A percentile compares a stretch with the other conserved stretches of the same genome.
These are phyloP conservation scores for Vicia sativa DNA, from an alignment of 306 rosid species.

Conservation along the genomic window DNA sequence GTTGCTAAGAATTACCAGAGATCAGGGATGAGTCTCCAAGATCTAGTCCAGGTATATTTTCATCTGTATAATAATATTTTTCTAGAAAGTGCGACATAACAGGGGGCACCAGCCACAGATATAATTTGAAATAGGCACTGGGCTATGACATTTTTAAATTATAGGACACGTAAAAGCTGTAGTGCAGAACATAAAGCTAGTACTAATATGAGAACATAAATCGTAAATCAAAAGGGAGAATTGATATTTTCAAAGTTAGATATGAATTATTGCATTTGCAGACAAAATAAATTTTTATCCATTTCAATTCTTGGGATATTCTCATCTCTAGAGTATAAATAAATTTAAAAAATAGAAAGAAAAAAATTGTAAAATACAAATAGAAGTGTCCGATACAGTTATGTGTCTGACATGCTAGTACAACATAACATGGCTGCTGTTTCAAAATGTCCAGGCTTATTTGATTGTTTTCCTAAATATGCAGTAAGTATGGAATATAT, in stretches of 20 bases:
- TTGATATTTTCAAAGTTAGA: conserved; percentile 5
- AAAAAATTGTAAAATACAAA: conserved; percentile 1
- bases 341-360: too few relatives aligned
- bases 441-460: not conserved
- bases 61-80: not conserved
- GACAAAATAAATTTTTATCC: not conserved
- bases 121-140: conserved; percentile 7
- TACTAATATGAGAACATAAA: not conserved
- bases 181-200: conserved; percentile 7
- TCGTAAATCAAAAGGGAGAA: conserved; percentile 2
- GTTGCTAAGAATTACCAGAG: conserved; percentile 93
- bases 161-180: not conserved
- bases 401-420: not conserved
- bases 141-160: not conserved
- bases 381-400: not conserved
- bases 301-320: not conserved
- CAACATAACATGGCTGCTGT: not conserved
- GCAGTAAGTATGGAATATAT: conserved; percentile 13
- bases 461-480: not conserved
- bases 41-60: conserved; percentile 89
- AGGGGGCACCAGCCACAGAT: not conserved
- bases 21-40: conserved; percentile 90
- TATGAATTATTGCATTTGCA: not conserved
- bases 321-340: not conserved
- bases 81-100: not conserved